Evolutionary conservation across 352 stramenopile species (phyloP).

Genomic region (Phytopythium boreale): DNA sequence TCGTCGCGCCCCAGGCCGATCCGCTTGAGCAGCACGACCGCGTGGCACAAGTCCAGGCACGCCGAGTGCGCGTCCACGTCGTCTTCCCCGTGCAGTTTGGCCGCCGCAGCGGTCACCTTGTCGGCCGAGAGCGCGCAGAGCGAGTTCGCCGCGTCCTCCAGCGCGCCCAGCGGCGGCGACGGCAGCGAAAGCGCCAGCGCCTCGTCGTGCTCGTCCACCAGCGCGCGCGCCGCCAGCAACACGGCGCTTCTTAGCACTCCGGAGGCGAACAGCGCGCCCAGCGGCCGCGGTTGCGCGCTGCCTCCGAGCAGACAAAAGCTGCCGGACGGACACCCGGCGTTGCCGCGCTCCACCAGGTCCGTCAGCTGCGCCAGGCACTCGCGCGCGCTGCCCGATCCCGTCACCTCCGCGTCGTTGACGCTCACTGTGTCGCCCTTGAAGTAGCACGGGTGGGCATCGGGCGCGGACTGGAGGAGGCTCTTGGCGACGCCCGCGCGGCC

Average conservation of each 20-base stretch:
- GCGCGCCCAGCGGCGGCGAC: conserved; percentile 31
- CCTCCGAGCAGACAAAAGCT: conserved; percentile 53
- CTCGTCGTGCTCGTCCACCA: conserved; percentile 19
- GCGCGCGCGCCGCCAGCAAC: conserved; percentile 23
- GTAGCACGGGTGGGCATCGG: conserved; percentile 46
- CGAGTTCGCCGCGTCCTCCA: conserved; percentile 31
- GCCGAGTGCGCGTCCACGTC: conserved; percentile 18
- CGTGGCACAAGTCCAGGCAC: conserved; percentile 66
- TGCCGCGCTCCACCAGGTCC: conserved; percentile 40
- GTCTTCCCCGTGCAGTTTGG: conserved; percentile 5
- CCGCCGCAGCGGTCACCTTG: conserved; percentile 1
- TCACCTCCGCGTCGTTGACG: conserved; percentile 18
- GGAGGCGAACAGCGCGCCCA: conserved; percentile 47
- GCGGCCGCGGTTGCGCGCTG: conserved; percentile 36
- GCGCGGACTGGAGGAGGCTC: conserved; percentile 8
- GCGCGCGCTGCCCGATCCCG: conserved; percentile 38
- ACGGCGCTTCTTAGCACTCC: conserved; percentile 30
- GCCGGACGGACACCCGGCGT: conserved; percentile 43
- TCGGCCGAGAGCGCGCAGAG: conserved; percentile 29
- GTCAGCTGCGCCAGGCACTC: conserved; percentile 43
- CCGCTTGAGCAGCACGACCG: conserved; percentile 53
- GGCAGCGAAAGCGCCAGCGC: conserved; percentile 33
- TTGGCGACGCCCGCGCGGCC: conserved; percentile 19
- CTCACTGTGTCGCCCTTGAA: conserved; percentile 18
- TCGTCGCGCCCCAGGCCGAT: conserved; percentile 51